Conservation (phyloP, 139 green algal genomes). For the Chlorella sp. region DNA sequence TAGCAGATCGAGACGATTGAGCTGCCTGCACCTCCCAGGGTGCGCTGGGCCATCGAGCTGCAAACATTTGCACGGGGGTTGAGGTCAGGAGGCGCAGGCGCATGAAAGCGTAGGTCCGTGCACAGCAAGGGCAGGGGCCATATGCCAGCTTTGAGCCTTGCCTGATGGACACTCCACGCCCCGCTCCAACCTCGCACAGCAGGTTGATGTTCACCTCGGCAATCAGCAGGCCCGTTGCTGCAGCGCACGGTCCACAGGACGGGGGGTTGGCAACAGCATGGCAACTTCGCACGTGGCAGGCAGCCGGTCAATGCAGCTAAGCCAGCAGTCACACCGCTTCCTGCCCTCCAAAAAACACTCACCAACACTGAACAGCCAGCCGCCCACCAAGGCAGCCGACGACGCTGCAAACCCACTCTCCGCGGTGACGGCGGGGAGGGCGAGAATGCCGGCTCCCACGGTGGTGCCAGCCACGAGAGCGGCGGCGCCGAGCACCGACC, state of each 20-base stretch:
- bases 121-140: background rate
- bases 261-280: background rate
- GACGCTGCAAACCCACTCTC: constrained; percentile 53
- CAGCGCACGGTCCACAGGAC: background rate
- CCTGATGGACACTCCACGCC: constrained; percentile 46
- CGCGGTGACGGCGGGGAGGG: constrained; percentile 63
- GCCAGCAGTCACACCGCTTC: too few species aligned
- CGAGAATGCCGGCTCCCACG: constrained; percentile 79
- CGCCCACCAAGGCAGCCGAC: constrained; percentile 25
- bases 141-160: background rate
- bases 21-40: constrained; percentile 61
- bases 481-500: constrained; percentile 50
- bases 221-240: constrained; percentile 59
- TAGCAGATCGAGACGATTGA: constrained; percentile 57
- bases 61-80: too few species aligned
- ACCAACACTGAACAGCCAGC: constrained; percentile 26
- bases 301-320: too few species aligned
- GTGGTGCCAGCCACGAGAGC: constrained; percentile 70
- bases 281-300: too few species aligned
- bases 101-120: too few species aligned
- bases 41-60: constrained; percentile 53
- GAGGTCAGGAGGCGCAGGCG: too few species aligned
- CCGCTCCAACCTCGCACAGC: constrained; percentile 62
- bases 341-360: background rate
- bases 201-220: constrained; percentile 70